Evolutionary conservation across 1,139 yeast genomes (phyloP).

Genomic region (Kodamaea ohmeri): DNA sequence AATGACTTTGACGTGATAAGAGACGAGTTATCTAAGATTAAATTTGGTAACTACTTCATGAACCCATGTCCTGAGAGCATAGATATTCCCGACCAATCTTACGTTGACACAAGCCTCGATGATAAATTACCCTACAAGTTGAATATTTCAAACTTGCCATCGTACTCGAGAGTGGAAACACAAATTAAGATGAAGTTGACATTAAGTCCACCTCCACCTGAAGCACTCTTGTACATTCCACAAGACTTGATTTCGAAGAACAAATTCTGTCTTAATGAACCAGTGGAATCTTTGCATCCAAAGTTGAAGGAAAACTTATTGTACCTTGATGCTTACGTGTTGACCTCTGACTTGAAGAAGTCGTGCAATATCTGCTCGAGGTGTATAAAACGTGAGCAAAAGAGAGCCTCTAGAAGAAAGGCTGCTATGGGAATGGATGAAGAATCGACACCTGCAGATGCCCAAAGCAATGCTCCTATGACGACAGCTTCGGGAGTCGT

Average conservation of each 20-base stretch:
- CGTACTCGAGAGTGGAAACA: slow-evolving; percentile 87
- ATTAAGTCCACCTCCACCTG: slow-evolving; percentile 71
- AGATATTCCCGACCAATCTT: slow-evolving; percentile 31
- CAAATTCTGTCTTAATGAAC: slow-evolving; percentile 63
- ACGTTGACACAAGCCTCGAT: slow-evolving; percentile 32
- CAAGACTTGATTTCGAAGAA: slow-evolving; percentile 81
- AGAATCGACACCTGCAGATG: slow-evolving; percentile 30
- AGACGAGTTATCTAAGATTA: slow-evolving; percentile 51
- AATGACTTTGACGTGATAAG: slow-evolving; percentile 48
- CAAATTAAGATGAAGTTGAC: slow-evolving; percentile 76
- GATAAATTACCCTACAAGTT: slow-evolving; percentile 56
- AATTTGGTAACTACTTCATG: slow-evolving; percentile 52
- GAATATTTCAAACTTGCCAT: slow-evolving; percentile 62
- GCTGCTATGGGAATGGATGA: slow-evolving; percentile 43
- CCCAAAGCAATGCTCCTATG: slow-evolving; percentile 14
- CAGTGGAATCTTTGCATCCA: slow-evolving; percentile 43
- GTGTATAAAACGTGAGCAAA: slow-evolving; percentile 88
- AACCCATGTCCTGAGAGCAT: slow-evolving; percentile 37
- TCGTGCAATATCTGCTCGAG: slow-evolving; percentile 80
- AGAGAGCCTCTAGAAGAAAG: slow-evolving; percentile 87
- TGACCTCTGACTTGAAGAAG: slow-evolving; percentile 49
- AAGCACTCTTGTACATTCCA: slow-evolving; percentile 72
- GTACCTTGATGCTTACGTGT: slow-evolving; percentile 63
- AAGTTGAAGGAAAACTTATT: slow-evolving; percentile 51
- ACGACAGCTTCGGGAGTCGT: slow-evolving; percentile 25